phyloP scores from a whole-genome alignment of 768 basidiomycete genomes.

The Paxillus rubicundulus region DNA sequence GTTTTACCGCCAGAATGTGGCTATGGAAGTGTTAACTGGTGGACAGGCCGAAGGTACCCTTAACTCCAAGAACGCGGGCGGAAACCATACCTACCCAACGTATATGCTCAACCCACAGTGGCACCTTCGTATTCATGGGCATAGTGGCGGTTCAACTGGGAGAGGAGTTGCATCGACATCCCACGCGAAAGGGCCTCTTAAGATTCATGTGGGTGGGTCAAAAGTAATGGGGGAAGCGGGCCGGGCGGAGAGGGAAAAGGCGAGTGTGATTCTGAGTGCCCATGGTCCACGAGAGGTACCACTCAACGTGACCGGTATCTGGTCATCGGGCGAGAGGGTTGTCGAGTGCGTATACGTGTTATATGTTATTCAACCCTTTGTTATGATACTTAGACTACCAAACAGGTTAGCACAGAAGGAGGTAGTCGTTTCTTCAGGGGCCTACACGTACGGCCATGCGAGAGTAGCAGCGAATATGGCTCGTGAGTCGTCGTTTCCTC shows the following conservation, averaged over 20 bases:
- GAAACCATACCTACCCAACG: conserved; percentile 74
- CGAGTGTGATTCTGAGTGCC: conserved; percentile 43
- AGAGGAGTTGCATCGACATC: not conserved
- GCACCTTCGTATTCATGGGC: conserved; percentile 54
- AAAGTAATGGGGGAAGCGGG: not conserved
- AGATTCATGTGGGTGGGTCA: conserved; percentile 10
- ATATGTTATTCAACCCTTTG: not conserved
- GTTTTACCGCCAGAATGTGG: not conserved
- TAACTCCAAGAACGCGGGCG: conserved; percentile 74
- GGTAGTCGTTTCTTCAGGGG: conserved; percentile 68
- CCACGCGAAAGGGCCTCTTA: not conserved
- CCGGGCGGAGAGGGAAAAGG: conserved; percentile 28
- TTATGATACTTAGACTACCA: not conserved
- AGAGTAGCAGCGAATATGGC: conserved; percentile 48
- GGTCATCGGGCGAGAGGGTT: conserved; percentile 73
- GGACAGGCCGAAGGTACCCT: conserved; percentile 59
- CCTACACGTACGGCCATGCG: conserved; percentile 79
- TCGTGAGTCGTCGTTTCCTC: conserved; percentile 38
- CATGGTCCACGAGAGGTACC: conserved; percentile 65
- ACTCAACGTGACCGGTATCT: conserved; percentile 68
- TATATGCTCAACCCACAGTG: conserved; percentile 94
- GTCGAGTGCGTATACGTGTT: conserved; percentile 57
- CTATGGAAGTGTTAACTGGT: conserved; percentile 1
- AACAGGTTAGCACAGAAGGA: conserved; percentile 62
- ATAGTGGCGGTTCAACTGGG: conserved; percentile 11